phyloP scores from a whole-genome alignment of 2,329 filamentous ascomycete species.

The Mollisiaceae sp. region DNA sequence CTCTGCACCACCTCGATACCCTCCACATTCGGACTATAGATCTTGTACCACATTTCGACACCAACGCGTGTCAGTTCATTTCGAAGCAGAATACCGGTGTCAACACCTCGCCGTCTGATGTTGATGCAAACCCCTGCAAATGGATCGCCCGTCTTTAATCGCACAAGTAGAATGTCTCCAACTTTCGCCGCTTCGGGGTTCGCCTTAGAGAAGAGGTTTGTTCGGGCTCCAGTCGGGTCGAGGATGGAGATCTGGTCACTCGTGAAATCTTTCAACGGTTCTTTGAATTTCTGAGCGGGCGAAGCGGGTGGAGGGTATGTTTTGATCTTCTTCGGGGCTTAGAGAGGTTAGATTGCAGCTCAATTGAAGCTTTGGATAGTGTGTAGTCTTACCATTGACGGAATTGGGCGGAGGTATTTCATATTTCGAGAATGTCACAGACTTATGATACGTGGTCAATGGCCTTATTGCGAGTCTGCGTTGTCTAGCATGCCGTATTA shows the following conservation, averaged over 20 bases:
- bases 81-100: constrained; percentile 85
- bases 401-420: constrained; percentile 22
- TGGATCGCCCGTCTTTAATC: constrained; percentile 82
- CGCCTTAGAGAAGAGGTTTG: constrained; percentile 76
- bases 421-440: constrained; percentile 39
- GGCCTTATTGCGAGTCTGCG: constrained; percentile 52
- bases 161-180: constrained; percentile 91
- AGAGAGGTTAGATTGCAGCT: background rate
- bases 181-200: constrained; percentile 81
- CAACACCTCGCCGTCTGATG: constrained; percentile 85
- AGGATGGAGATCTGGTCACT: constrained; percentile 72
- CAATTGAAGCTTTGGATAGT: background rate
- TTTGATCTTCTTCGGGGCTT: constrained; percentile 52
- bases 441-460: constrained; percentile 54
- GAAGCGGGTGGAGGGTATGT: constrained; percentile 59
- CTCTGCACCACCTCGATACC: constrained; percentile 94
- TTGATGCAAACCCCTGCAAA: constrained; percentile 89
- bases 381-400: constrained; percentile 27
- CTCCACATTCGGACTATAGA: constrained; percentile 87
- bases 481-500: constrained; percentile 62
- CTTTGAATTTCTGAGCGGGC: constrained; percentile 59
- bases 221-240: constrained; percentile 84
- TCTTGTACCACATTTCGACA: constrained; percentile 97
- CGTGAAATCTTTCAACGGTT: constrained; percentile 73
- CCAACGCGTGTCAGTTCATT: constrained; percentile 86